Evolutionary conservation across 164 flowering plant species (phyloP).

Genomic region (Cinnamomum micranthum): DNA sequence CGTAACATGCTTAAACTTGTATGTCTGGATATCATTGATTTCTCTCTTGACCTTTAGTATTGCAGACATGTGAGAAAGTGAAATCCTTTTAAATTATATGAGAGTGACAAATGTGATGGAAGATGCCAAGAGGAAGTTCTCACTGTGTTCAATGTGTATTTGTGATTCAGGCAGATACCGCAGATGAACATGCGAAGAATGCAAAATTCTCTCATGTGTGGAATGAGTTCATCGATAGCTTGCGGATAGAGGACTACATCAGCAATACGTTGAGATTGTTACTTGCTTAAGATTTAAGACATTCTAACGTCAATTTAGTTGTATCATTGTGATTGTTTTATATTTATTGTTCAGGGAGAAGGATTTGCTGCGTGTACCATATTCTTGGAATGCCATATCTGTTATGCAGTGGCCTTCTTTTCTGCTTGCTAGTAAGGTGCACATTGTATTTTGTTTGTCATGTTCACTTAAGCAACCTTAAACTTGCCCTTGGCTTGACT

Average conservation of each 20-base stretch:
- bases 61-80: not conserved
- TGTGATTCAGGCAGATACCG: not conserved
- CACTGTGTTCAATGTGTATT: not conserved
- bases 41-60: not conserved
- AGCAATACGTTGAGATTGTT: constrained; percentile 50
- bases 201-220: constrained; percentile 89
- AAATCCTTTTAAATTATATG: not conserved
- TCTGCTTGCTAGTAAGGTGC: constrained; percentile 87
- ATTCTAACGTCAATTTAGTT: not conserved
- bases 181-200: constrained; percentile 31
- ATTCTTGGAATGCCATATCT: constrained; percentile 50
- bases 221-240: constrained; percentile 76
- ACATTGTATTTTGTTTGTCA: constrained; percentile 1
- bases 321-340: constrained; percentile 5
- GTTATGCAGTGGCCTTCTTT: constrained; percentile 98
- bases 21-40: not conserved
- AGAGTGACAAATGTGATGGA: not conserved
- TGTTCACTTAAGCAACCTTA: constrained; percentile 2
- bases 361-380: constrained; percentile 82
- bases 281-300: constrained; percentile 7
- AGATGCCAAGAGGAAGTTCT: not conserved
- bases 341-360: constrained; percentile 53
- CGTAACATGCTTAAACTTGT: not conserved
- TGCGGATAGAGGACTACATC: constrained; percentile 83
- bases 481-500: not conserved